These are phyloP conservation scores for Penicillium roqueforti DNA, from an alignment of 495 filamentous ascomycete genomes.

Conservation along the genomic window DNA sequence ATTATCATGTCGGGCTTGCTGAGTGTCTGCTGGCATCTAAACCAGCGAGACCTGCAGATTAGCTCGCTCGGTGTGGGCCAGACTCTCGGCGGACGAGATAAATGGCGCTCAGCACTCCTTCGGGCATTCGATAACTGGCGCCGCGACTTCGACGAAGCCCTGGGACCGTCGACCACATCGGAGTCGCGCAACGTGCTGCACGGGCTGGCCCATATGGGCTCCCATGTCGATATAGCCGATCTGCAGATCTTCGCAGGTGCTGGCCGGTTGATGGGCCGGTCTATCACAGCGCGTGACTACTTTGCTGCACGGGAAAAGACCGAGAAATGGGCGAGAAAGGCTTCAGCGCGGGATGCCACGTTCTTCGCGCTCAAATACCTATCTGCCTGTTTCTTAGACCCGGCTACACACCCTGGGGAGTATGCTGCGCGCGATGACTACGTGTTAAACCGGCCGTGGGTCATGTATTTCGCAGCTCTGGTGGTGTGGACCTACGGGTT, in stretches of 20 bases:
- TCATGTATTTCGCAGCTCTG: constrained; percentile 88
- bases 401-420: constrained; percentile 35
- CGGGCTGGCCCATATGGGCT: constrained; percentile 94
- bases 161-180: constrained; percentile 49
- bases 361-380: constrained; percentile 92
- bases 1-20: constrained; percentile 93
- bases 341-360: constrained; percentile 85
- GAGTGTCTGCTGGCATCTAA: constrained; percentile 96
- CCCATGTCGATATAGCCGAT: constrained; percentile 97
- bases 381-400: constrained; percentile 67
- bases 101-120: constrained; percentile 85
- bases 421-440: constrained; percentile 89
- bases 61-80: constrained; percentile 76
- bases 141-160: constrained; percentile 80
- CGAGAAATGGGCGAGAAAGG: constrained; percentile 84
- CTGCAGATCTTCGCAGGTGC: constrained; percentile 94
- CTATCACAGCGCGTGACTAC: constrained; percentile 78
- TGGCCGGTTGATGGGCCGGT: constrained; percentile 75
- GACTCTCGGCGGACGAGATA: constrained; percentile 83
- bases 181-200: constrained; percentile 86
- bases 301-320: constrained; percentile 73
- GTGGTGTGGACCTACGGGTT: constrained; percentile 96
- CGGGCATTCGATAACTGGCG: constrained; percentile 95
- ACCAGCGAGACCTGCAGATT: constrained; percentile 92
- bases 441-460: constrained; percentile 90